Evolutionary conservation across 2,329 filamentous ascomycete species (phyloP).

Genomic region (Helminthosporium solani): DNA sequence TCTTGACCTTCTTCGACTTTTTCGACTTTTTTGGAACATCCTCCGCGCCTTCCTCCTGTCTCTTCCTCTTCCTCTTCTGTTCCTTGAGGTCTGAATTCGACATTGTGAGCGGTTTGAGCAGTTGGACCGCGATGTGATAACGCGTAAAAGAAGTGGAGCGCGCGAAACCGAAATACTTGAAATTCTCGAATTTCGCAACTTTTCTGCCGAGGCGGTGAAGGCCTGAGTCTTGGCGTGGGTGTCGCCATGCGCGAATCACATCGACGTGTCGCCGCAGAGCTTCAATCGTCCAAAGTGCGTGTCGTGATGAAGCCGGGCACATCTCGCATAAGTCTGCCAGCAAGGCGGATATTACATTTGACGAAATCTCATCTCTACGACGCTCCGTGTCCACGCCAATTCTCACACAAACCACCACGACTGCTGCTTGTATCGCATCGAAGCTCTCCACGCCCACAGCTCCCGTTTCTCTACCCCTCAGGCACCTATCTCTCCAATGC

Average conservation of each 20-base stretch:
- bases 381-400: slow-evolving; percentile 48
- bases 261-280: not conserved
- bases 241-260: not conserved
- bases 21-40: slow-evolving; percentile 33
- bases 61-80: slow-evolving; percentile 40
- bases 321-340: slow-evolving; percentile 28
- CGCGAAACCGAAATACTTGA: slow-evolving; percentile 10
- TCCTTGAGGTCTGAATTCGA: slow-evolving; percentile 26
- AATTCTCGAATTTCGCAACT: slow-evolving; percentile 11
- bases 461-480: slow-evolving; percentile 65
- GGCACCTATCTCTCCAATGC: slow-evolving; percentile 41
- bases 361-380: slow-evolving; percentile 18
- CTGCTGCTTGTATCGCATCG: slow-evolving; percentile 50
- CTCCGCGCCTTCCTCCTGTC: slow-evolving; percentile 28
- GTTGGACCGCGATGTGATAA: slow-evolving; percentile 11
- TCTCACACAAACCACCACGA: slow-evolving; percentile 59
- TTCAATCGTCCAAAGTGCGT: slow-evolving; percentile 10
- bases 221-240: slow-evolving; percentile 6
- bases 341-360: slow-evolving; percentile 21
- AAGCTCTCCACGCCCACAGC: slow-evolving; percentile 57
- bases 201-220: slow-evolving; percentile 18
- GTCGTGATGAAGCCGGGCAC: slow-evolving; percentile 30
- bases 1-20: slow-evolving; percentile 32
- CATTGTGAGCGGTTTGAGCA: slow-evolving; percentile 15
- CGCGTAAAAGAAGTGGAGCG: slow-evolving; percentile 2